phyloP scores from a whole-genome alignment of 1,139 yeast species.

The Suhomyces wounanorum region DNA sequence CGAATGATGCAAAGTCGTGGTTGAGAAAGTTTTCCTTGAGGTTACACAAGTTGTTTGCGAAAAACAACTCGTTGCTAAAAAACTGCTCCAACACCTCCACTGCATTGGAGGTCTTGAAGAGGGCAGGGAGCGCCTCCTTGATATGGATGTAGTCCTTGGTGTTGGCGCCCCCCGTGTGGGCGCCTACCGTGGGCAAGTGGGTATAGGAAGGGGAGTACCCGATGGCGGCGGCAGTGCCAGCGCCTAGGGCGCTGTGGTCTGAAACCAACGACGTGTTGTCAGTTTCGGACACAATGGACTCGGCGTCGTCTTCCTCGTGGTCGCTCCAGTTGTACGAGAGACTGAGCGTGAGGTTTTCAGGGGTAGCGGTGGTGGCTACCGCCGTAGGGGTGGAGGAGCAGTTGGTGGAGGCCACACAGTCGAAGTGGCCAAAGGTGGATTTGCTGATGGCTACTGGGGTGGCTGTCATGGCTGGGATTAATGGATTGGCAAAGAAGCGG shows the following conservation, averaged over 20 bases:
- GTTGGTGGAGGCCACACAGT: neutral
- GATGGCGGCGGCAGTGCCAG: no score
- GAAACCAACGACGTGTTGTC: constrained; percentile 2
- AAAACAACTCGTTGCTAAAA: constrained; percentile 20
- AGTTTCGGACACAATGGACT: constrained; percentile 14
- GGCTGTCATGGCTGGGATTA: constrained; percentile 7
- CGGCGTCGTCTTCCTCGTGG: constrained; percentile 15
- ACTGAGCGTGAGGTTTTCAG: constrained; percentile 9
- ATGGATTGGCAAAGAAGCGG: no score
- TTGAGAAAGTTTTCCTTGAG: constrained; percentile 18
- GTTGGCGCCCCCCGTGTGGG: neutral
- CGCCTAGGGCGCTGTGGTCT: no score
- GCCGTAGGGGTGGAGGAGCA: constrained; percentile 6
- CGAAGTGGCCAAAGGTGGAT: neutral
- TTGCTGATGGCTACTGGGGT: constrained; percentile 9
- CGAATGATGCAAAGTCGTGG: constrained; percentile 14
- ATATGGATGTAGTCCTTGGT: constrained; percentile 1
- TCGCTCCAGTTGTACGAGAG: constrained; percentile 14
- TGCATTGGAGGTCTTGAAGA: constrained; percentile 15
- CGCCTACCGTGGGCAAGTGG: neutral
- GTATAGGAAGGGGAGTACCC: constrained; percentile 3
- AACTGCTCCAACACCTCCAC: constrained; percentile 12
- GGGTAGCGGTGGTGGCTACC: constrained; percentile 5
- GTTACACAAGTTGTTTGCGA: constrained; percentile 18
- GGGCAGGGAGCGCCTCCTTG: constrained; percentile 16